Conservation (phyloP, 306 rosid species). For the Acacia acuminata region DNA sequence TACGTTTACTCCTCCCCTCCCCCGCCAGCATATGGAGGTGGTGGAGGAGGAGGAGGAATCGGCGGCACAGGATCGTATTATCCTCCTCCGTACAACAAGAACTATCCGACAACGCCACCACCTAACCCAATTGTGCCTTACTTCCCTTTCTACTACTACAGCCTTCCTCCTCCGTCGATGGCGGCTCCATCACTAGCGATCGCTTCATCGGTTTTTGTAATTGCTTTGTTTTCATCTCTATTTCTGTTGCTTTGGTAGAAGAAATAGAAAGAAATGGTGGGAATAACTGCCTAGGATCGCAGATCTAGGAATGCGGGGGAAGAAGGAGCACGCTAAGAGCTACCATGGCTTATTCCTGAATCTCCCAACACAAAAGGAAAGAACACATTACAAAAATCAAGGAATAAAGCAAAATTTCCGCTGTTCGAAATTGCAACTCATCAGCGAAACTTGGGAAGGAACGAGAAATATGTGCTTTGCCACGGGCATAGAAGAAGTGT, state of each 20-base stretch:
- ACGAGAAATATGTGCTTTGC: no score
- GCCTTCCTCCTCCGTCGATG: slow-evolving; percentile 67
- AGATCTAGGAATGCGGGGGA: no score
- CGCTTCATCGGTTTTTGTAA: no score
- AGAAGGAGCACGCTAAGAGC: no score
- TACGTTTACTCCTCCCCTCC: slow-evolving; percentile 55
- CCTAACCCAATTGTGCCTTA: slow-evolving; percentile 95
- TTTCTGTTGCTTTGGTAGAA: no score
- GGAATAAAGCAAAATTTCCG: no score
- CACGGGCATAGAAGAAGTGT: no score
- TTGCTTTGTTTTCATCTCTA: not conserved
- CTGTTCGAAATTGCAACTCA: no score
- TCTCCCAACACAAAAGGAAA: slow-evolving; percentile 7
- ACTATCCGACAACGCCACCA: slow-evolving; percentile 83
- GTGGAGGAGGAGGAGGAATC: slow-evolving; percentile 30
- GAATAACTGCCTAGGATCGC: no score
- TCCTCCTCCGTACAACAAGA: slow-evolving; percentile 62
- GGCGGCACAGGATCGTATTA: slow-evolving; percentile 46
- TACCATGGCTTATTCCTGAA: not conserved
- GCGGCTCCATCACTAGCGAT: no score
- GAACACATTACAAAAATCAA: not conserved
- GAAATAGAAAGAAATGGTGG: no score
- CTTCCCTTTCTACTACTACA: slow-evolving; percentile 78
- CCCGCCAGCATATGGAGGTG: slow-evolving; percentile 64
- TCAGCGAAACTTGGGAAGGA: no score